These are phyloP conservation scores for Yamadazyma atmosphaerica DNA, from an alignment of 1,139 yeast species.

Conservation along the genomic window DNA sequence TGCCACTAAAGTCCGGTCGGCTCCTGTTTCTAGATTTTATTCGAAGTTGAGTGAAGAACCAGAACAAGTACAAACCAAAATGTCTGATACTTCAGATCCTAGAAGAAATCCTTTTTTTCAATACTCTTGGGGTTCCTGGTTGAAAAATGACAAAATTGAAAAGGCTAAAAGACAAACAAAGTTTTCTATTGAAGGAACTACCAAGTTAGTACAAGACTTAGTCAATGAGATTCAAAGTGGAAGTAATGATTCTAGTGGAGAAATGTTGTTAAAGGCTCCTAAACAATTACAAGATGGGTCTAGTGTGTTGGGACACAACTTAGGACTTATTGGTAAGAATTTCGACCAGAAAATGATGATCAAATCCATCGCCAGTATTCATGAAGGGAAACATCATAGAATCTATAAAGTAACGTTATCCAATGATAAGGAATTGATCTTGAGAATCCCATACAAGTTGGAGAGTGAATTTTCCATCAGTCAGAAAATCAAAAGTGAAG, in stretches of 20 bases:
- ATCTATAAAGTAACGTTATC: slow-evolving; percentile 70
- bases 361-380: slow-evolving; percentile 77
- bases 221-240: slow-evolving; percentile 20
- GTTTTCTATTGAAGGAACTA: slow-evolving; percentile 79
- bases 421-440: slow-evolving; percentile 61
- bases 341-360: slow-evolving; percentile 43
- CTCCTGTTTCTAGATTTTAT: slow-evolving; percentile 4
- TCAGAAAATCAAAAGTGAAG: slow-evolving; percentile 80
- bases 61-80: slow-evolving; percentile 46
- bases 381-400: slow-evolving; percentile 93
- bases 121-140: slow-evolving; percentile 96
- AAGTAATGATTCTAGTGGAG: slow-evolving; percentile 25
- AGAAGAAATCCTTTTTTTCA: slow-evolving; percentile 74
- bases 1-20: no score
- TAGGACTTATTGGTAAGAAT: slow-evolving; percentile 42
- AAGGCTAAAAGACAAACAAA: slow-evolving; percentile 76
- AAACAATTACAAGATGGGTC: slow-evolving; percentile 41
- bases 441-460: slow-evolving; percentile 83
- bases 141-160: slow-evolving; percentile 72
- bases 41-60: slow-evolving; percentile 20
- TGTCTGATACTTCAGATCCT: slow-evolving; percentile 65
- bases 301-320: slow-evolving; percentile 46
- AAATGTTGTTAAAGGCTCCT: slow-evolving; percentile 33
- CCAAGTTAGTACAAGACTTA: slow-evolving; percentile 46
- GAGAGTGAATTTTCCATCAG: slow-evolving; percentile 63